A percentile compares a stretch with the other conserved stretches of the same genome.
Evolutionary conservation across 345 rosid species (phyloP).

Genomic region (sweet orange (Citrus sinensis)): DVS_A1.0 CM039163.1:11885001-11885500

Average conservation of each 20-base stretch:
- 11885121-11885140: too few species aligned
- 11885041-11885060: too few species aligned
- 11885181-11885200: slow-evolving; percentile 15
- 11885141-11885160: background rate
- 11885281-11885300: slow-evolving; percentile 8
- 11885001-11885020: too few species aligned
- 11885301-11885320: background rate
- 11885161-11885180: background rate
- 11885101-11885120: too few species aligned
- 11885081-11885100: too few species aligned
- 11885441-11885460: slow-evolving; percentile 19
- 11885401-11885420: background rate
- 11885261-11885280: background rate
- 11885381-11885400: background rate
- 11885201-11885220: slow-evolving; percentile 20
- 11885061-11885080: too few species aligned
- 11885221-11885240: background rate
- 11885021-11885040: too few species aligned
- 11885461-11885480: slow-evolving; percentile 15
- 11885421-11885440: slow-evolving; percentile 13
- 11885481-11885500: background rate
- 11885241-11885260: slow-evolving; percentile 6
- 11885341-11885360: slow-evolving; percentile 9
- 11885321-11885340: slow-evolving; percentile 22
- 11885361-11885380: slow-evolving; percentile 18